Evolutionary conservation across 768 basidiomycete species (phyloP), one percentile per base, ranked within the genome.

Genomic region (Lentinula boryana): DNA sequence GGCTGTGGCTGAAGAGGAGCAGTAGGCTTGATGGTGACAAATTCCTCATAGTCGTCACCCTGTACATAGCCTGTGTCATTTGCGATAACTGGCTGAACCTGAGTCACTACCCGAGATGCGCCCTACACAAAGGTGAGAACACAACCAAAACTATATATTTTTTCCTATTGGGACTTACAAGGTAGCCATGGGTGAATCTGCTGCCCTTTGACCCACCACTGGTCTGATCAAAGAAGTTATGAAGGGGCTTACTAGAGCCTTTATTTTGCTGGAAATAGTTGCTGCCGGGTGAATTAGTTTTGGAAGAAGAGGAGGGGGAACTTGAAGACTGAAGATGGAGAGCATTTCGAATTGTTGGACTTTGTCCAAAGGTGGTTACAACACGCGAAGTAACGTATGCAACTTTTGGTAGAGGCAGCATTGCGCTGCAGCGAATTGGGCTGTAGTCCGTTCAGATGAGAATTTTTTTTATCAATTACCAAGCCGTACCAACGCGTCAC

Each of bases 381-480:
- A 87, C 89, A 68, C 91, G 86, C 13, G 86, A 81, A 0, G 88
- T 89, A 64, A 86, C 85, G 63, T 91, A 84, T 36, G 89, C 86
- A 75, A 89, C 86, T 73, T 91, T 91, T 55, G 91, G 91, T 10
- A 56, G 40, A 13, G 46, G 57, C 68, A 94, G 76, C 91, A 93
- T 93, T 21, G 65, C 67, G 32, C 58, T 49, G 58, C 58, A 21
- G 21, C 46, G 8, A 48, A 48, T 9, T 23, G 46, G 21, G 21
- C 46, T 21, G 21, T n/a, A 48, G n/a, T 21, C n/a, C 43, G 43
- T 44, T 15, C 43, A 15, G n/a, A 3, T 50, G 7, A 32, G 49
- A 27, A 50, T 32, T 50, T 50, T 46, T 49, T 27, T 50, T 12
- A 27, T 31, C 12, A 44, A 44, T 44, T 10, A 44, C 43, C 9